phyloP scores from a whole-genome alignment of 306 rosid species.

The Sphenostylis stenocarpa region DNA sequence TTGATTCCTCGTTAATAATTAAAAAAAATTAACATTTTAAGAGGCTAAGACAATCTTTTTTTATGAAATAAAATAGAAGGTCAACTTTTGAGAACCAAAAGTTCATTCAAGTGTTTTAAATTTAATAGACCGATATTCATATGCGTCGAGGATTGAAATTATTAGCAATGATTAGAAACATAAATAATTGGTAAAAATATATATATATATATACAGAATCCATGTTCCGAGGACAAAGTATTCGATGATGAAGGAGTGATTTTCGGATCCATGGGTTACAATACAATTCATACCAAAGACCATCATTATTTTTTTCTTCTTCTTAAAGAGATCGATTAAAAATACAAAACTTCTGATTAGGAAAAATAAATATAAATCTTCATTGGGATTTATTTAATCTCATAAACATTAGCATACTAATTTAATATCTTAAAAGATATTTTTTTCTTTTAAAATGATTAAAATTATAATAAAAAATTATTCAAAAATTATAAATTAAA shows the following conservation, averaged over 20 bases:
- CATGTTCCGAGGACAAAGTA: background rate
- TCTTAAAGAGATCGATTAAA: background rate
- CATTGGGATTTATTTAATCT: background rate
- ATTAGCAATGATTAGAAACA: conserved; percentile 26
- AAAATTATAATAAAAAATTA: too few species aligned
- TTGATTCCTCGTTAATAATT: background rate
- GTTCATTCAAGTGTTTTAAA: background rate
- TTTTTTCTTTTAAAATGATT: too few species aligned
- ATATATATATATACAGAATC: background rate
- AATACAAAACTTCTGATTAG: background rate
- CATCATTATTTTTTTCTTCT: background rate
- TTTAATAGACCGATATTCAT: background rate
- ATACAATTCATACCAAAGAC: background rate
- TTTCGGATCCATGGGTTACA: conserved; percentile 15
- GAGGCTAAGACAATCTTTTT: background rate
- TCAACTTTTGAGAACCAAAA: background rate
- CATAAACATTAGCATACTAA: too few species aligned
- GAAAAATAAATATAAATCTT: background rate
- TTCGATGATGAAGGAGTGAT: conserved; percentile 31
- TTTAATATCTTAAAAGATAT: too few species aligned
- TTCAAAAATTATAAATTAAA: too few species aligned
- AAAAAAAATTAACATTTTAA: background rate
- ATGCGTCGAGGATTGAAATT: background rate
- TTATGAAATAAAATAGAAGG: background rate
- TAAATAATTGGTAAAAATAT: background rate